Evolutionary conservation across 2,329 filamentous ascomycete genomes (phyloP).

Genomic region (Lomentospora prolificans): DNA sequence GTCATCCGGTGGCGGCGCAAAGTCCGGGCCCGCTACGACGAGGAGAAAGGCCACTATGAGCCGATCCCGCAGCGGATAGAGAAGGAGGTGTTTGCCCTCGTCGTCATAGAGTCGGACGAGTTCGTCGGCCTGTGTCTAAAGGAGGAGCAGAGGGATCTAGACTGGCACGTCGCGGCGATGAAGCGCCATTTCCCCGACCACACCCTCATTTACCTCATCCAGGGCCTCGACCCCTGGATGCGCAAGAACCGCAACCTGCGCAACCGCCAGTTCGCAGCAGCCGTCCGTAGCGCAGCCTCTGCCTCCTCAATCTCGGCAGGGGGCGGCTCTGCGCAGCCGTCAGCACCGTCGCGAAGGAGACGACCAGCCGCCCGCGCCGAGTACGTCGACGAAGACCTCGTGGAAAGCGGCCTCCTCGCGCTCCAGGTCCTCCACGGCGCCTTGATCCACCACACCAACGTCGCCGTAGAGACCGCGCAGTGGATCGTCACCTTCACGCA

Average conservation of each 20-base stretch:
- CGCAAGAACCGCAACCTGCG: slow-evolving; percentile 57
- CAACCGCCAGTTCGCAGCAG: slow-evolving; percentile 58
- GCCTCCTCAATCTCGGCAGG: background rate
- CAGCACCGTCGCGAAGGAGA: slow-evolving; percentile 20
- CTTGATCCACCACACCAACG: slow-evolving; percentile 59
- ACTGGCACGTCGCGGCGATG: slow-evolving; percentile 47
- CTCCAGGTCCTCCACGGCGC: slow-evolving; percentile 59
- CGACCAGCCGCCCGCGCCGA: slow-evolving; percentile 24
- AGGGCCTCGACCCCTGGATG: slow-evolving; percentile 57
- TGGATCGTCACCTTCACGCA: slow-evolving; percentile 69
- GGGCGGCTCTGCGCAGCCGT: slow-evolving; percentile 16
- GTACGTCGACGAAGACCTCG: slow-evolving; percentile 54
- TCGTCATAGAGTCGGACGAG: slow-evolving; percentile 51
- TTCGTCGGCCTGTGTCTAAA: slow-evolving; percentile 52
- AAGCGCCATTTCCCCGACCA: slow-evolving; percentile 40
- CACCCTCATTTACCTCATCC: slow-evolving; percentile 59
- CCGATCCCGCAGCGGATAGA: slow-evolving; percentile 42
- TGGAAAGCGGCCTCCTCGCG: slow-evolving; percentile 62
- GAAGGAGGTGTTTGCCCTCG: slow-evolving; percentile 52
- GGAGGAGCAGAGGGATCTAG: slow-evolving; percentile 38
- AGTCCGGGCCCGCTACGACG: slow-evolving; percentile 52
- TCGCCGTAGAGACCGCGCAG: slow-evolving; percentile 54
- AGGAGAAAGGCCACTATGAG: slow-evolving; percentile 53
- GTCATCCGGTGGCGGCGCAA: slow-evolving; percentile 62
- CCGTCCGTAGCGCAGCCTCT: slow-evolving; percentile 39